Conservation (phyloP, 1,139 yeast species). For the Geotrichum macrosporum region DNA sequence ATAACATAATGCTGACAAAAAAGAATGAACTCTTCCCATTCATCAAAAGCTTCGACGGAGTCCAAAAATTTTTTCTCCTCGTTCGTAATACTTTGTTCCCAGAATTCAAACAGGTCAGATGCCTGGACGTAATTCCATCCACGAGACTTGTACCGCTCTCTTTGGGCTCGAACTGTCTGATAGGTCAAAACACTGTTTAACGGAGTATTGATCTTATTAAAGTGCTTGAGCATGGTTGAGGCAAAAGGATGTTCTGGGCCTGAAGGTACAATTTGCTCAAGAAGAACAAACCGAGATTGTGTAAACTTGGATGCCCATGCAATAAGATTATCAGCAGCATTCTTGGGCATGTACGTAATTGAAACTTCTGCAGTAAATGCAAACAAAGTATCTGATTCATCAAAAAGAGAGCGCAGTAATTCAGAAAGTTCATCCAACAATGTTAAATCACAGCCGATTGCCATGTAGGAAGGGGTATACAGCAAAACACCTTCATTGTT, state of each 20-base stretch:
- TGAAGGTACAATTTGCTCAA: conserved; percentile 70
- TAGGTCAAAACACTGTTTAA: conserved; percentile 61
- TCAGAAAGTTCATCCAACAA: conserved; percentile 43
- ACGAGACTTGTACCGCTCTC: conserved; percentile 45
- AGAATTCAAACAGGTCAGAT: conserved; percentile 54
- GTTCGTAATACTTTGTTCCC: conserved; percentile 46
- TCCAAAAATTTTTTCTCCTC: conserved; percentile 46
- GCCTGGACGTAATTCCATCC: conserved; percentile 52
- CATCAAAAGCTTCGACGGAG: conserved; percentile 67
- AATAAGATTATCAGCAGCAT: conserved; percentile 63
- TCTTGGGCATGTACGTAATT: conserved; percentile 70
- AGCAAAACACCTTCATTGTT: conserved; percentile 35
- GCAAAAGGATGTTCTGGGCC: conserved; percentile 65
- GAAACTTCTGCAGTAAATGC: conserved; percentile 81
- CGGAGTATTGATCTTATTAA: conserved; percentile 63
- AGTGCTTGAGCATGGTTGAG: conserved; percentile 69
- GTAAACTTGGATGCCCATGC: conserved; percentile 46
- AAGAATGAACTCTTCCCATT: conserved; percentile 74
- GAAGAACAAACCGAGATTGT: conserved; percentile 57
- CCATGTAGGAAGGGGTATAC: conserved; percentile 48
- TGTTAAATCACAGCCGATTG: conserved; percentile 71
- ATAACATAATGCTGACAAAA: conserved; percentile 75
- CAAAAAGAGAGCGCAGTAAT: conserved; percentile 38
- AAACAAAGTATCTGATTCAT: conserved; percentile 41
- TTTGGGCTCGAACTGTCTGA: conserved; percentile 50